These are phyloP conservation scores for Boletus semigastroideus DNA, from an alignment of 1,284 basidiomycete genomes.

Conservation along the genomic window DNA sequence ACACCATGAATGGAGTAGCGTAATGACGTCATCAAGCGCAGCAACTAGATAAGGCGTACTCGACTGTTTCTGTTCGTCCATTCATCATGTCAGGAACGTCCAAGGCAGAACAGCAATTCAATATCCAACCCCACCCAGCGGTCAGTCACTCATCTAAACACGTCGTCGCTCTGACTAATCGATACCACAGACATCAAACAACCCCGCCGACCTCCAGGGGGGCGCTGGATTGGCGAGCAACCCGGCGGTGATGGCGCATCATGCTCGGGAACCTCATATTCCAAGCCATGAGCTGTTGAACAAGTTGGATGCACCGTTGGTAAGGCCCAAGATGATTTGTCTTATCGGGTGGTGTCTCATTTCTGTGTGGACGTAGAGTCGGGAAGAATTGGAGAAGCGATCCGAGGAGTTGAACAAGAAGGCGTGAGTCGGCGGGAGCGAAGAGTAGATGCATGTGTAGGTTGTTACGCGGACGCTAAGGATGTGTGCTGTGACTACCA, in stretches of 20 bases:
- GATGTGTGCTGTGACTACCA: no score
- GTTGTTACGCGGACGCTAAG: no score
- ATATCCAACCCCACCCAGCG: conserved; percentile 50
- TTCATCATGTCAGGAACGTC: conserved; percentile 15
- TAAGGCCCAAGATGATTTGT: conserved; percentile 10
- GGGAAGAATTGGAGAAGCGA: conserved; percentile 29
- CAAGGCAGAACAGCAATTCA: conserved; percentile 36
- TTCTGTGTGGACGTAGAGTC: conserved; percentile 17
- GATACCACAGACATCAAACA: conserved; percentile 42
- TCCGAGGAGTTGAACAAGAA: conserved; percentile 31
- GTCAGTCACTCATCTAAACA: conserved; percentile 32
- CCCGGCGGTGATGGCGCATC: conserved; percentile 36
- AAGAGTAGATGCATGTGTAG: no score
- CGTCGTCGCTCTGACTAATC: not conserved
- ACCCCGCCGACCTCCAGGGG: conserved; percentile 44
- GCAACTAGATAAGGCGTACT: conserved; percentile 2
- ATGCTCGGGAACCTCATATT: conserved; percentile 45
- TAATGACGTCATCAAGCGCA: conserved; percentile 21
- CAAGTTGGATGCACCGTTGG: conserved; percentile 34
- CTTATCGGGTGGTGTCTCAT: not conserved
- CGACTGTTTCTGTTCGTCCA: not conserved
- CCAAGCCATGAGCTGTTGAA: conserved; percentile 34
- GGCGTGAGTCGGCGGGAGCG: not conserved
- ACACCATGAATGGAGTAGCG: not conserved
- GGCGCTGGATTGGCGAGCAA: conserved; percentile 37